Evolutionary conservation across 768 basidiomycete genomes (phyloP).

Genomic region (Amanita exitialis): DNA sequence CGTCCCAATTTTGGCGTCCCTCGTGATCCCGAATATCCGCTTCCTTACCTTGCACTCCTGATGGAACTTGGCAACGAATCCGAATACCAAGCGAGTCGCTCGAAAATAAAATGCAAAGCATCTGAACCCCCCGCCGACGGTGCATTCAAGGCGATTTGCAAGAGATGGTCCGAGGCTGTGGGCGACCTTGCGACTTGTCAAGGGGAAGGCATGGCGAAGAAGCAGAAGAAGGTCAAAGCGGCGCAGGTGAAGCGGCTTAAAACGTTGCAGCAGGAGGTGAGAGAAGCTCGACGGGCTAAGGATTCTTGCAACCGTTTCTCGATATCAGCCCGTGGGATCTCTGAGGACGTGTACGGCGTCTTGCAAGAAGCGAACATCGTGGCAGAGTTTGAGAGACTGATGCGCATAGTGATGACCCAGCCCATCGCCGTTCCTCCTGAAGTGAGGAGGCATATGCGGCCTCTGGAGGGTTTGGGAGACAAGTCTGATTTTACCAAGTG

Average conservation of each 20-base stretch:
- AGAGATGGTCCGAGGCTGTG: background rate
- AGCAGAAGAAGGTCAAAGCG: background rate
- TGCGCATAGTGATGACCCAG: constrained; percentile 9
- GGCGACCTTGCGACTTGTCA: background rate
- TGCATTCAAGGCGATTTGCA: background rate
- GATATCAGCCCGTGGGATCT: constrained; percentile 10
- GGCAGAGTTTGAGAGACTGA: constrained; percentile 7
- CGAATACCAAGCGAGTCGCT: background rate
- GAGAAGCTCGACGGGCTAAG: background rate
- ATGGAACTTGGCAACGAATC: constrained; percentile 7
- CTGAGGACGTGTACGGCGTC: constrained; percentile 9
- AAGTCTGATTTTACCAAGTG: constrained; percentile 8
- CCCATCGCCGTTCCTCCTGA: background rate
- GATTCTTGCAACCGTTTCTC: constrained; percentile 10
- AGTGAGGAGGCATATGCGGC: constrained; percentile 8
- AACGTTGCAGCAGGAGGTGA: background rate
- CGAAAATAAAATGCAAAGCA: constrained; percentile 1
- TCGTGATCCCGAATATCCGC: background rate
- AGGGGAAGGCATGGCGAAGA: background rate
- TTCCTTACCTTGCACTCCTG: constrained; percentile 6
- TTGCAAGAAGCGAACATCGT: constrained; percentile 8
- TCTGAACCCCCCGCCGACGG: background rate
- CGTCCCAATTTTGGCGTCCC: constrained; percentile 5
- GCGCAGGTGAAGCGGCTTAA: background rate
- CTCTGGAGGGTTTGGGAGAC: constrained; percentile 7